Percentiles rank a stretch among this genome's conserved stretches.
Conservation (phyloP, 345 rosid species). For the Melaleuca alternifolia region DNA sequence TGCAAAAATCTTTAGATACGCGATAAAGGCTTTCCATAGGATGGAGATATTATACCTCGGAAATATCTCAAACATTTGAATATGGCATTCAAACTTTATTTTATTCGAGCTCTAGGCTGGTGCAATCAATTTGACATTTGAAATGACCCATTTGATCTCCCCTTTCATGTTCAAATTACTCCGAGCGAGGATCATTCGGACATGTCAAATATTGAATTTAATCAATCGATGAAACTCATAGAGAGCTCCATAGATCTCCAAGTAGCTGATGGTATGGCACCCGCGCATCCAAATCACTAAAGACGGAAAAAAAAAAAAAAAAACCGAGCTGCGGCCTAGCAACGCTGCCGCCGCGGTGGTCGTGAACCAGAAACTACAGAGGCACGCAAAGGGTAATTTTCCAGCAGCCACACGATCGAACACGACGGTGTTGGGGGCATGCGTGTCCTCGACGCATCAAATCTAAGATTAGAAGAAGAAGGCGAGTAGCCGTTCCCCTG, state of each 20-base stretch:
- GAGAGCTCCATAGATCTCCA: rapidly evolving
- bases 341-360: too few species aligned
- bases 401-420: too few species aligned
- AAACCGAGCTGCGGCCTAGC: too few species aligned
- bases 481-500: background rate
- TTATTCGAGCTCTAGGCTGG: rapidly evolving
- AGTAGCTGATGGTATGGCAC: rapidly evolving
- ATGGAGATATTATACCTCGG: too few species aligned
- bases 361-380: too few species aligned
- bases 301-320: too few species aligned
- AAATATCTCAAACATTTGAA: too few species aligned
- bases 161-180: background rate
- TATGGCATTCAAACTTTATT: background rate
- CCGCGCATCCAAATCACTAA: too few species aligned
- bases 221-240: background rate
- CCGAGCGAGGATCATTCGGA: rapidly evolving
- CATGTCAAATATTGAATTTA: background rate
- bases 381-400: too few species aligned
- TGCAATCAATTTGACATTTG: background rate
- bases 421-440: too few species aligned
- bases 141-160: rapidly evolving
- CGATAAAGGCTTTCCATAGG: too few species aligned
- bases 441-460: background rate
- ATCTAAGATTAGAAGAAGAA: background rate
- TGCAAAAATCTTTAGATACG: too few species aligned